Evolutionary conservation across 306 rosid species (phyloP), one percentile per base, ranked within the genome.

Genomic region (Oxytropis ochrocephala): DNA sequence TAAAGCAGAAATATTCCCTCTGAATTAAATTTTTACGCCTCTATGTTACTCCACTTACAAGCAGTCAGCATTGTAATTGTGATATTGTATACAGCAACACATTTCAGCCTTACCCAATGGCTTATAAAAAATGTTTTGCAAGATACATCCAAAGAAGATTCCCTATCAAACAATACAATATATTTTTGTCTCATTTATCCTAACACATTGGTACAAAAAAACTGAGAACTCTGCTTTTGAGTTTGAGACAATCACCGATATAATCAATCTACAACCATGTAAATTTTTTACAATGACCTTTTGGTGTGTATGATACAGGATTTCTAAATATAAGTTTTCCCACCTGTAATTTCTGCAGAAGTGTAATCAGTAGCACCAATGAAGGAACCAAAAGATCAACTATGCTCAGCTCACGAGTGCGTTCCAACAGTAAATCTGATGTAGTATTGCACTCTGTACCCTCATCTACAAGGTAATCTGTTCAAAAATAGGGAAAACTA

Each of bases 401-500:
- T 43, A 91, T 63, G 75, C 88, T 83, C 79, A 87, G 89, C 76
- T 94, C 99, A 69, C 96, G 91, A 76, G 84, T 84, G 64, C 95
- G 99, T 77, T 94, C 99, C 81, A 83, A 52, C 8, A 91, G 86
- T 68, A 94, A 81, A 80, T 94, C 99, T 76, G 97, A 91, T 7
- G 99, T 87, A 73, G 91, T 73, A 79, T 91, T 94, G 89, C 96
- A 87, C 65, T 94, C 98, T 14, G 96, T 86, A 64, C 96, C 96
- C 86, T 94, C 99, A n/a, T 94, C 99, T 50, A 94, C 99, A 41
- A 94, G 99, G 80, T 94, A 91, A 83, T 91, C 99, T 94, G 87
- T 81, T 74, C 72, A 69, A 79, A 75, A 68, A 66, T 78, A 67
- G 51, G 48, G 49, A 69, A 60, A 72, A 48, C n/a, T 72, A 41